Conservation (phyloP, 2,329 filamentous ascomycete genomes). For the Colletotrichum karsti region DNA sequence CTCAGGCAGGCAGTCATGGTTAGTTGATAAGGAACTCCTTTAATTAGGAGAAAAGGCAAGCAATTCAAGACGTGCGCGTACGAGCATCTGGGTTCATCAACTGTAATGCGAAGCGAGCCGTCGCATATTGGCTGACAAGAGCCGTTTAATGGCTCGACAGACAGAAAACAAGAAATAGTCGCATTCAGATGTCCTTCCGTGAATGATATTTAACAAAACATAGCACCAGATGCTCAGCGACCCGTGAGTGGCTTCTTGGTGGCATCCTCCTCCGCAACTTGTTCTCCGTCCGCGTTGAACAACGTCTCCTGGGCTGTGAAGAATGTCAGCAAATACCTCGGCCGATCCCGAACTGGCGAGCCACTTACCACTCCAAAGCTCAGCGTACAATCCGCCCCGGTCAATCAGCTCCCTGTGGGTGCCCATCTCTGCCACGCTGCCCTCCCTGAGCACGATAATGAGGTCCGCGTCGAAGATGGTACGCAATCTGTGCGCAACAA, state of each 20-base stretch:
- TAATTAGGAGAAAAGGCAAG: too few relatives aligned
- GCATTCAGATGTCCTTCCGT: background rate
- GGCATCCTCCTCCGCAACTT: constrained; percentile 47
- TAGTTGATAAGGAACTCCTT: too few relatives aligned
- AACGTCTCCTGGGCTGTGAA: constrained; percentile 69
- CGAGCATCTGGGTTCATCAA: too few relatives aligned
- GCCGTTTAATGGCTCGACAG: background rate
- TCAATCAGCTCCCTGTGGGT: constrained; percentile 88
- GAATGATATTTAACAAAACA: background rate
- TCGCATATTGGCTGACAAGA: background rate
- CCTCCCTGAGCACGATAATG: constrained; percentile 90
- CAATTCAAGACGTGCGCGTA: too few relatives aligned
- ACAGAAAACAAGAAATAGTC: background rate
- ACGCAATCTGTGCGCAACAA: constrained; percentile 89
- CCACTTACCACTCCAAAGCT: constrained; percentile 86
- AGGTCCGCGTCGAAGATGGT: constrained; percentile 94
- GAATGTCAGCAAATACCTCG: constrained; percentile 27
- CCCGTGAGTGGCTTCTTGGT: constrained; percentile 50
- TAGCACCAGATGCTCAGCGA: background rate
- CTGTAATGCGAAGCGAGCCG: background rate
- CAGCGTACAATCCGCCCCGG: constrained; percentile 80
- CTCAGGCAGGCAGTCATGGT: too few relatives aligned
- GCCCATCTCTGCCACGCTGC: constrained; percentile 86
- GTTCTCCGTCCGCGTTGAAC: constrained; percentile 57
- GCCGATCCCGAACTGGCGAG: background rate